Conservation (phyloP, 345 rosid species). For the Erodium maritimum region DNA sequence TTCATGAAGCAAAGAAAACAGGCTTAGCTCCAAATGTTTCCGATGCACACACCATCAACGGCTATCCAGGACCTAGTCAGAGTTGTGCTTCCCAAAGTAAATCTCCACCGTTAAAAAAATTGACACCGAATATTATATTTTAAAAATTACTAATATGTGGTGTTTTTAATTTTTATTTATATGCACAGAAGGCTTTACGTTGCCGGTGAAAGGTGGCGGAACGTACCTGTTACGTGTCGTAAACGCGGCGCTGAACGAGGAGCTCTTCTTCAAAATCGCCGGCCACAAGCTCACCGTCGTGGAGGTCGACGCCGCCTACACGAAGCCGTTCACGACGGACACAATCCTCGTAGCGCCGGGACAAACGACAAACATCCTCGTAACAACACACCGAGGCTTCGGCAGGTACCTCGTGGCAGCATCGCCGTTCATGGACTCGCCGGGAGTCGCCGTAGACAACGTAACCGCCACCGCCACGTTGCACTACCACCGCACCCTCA, state of each 20-base stretch:
- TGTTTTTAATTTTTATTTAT: too few species aligned
- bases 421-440: slow-evolving; percentile 75
- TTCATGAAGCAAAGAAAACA: slow-evolving; percentile 56
- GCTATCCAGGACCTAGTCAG: slow-evolving; percentile 45
- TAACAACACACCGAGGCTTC: slow-evolving; percentile 26
- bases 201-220: slow-evolving; percentile 41
- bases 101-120: too few species aligned
- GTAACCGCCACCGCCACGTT: slow-evolving; percentile 60
- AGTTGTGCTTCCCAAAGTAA: slow-evolving; percentile 46
- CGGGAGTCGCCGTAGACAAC: slow-evolving; percentile 40
- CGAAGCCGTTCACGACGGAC: slow-evolving; percentile 63
- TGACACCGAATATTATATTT: too few species aligned
- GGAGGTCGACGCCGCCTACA: slow-evolving; percentile 73
- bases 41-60: slow-evolving; percentile 88
- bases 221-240: slow-evolving; percentile 67
- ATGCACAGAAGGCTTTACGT: slow-evolving; percentile 22
- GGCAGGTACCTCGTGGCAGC: slow-evolving; percentile 55
- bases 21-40: slow-evolving; percentile 80
- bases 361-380: slow-evolving; percentile 63
- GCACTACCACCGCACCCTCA: slow-evolving; percentile 44
- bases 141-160: too few species aligned
- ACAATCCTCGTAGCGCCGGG: slow-evolving; percentile 62
- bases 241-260: slow-evolving; percentile 85
- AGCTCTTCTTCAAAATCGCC: slow-evolving; percentile 76
- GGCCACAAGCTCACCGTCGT: slow-evolving; percentile 72